These are phyloP conservation scores for Erythrophleum fordii DNA, from an alignment of 306 rosid species.

Conservation along the genomic window DNA sequence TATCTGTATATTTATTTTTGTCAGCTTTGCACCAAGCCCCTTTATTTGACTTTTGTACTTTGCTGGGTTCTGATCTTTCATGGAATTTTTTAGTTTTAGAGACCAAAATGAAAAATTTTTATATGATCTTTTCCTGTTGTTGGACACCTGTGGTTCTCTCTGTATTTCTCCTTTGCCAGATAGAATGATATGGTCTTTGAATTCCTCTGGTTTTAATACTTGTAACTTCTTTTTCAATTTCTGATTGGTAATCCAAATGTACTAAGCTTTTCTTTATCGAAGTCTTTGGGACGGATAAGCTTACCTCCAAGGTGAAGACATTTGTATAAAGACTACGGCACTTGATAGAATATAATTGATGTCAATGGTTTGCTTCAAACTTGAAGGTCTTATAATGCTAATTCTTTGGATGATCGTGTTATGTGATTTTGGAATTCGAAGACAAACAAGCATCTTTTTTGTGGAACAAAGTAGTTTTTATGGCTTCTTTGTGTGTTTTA, in stretches of 20 bases:
- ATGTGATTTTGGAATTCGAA: background rate
- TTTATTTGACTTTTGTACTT: background rate
- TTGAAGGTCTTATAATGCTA: background rate
- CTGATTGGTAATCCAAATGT: background rate
- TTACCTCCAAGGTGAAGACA: background rate
- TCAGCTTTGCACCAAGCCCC: background rate
- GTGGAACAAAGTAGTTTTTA: background rate
- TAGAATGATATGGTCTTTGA: background rate
- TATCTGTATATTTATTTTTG: background rate
- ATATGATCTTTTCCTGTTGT: background rate
- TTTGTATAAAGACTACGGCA: background rate
- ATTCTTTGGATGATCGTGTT: background rate
- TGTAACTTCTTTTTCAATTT: background rate
- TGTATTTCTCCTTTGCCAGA: background rate
- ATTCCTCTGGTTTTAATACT: background rate
- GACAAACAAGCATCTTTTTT: background rate
- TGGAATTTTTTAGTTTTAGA: background rate
- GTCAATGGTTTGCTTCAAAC: background rate
- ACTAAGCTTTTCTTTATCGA: background rate
- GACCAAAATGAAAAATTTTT: background rate
- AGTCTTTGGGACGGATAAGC: background rate
- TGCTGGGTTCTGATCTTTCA: background rate
- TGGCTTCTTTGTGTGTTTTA: background rate
- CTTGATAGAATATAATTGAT: background rate
- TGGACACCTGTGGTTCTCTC: background rate